A percentile compares a stretch with the other conserved stretches of the same genome.
Conservation (phyloP, 768 basidiomycete species). For the Lentinula sp. region DNA sequence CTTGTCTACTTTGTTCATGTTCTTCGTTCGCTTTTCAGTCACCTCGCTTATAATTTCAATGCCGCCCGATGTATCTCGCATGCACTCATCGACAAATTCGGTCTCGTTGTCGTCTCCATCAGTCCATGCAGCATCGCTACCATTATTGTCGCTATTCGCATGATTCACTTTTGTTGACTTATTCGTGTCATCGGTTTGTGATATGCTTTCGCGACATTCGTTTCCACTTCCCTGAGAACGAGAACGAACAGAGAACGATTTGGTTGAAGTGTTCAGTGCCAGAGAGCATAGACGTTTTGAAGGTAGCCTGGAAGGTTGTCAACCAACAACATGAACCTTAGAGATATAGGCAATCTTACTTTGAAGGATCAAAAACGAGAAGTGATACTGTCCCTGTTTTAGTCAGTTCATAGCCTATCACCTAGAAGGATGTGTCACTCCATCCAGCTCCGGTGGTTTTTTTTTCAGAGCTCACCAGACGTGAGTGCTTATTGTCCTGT, state of each 20-base stretch:
- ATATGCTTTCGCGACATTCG: neutral
- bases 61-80: neutral
- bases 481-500: conserved; percentile 82
- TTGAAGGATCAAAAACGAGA: conserved; percentile 74
- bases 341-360: conserved; percentile 28
- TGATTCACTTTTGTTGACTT: neutral
- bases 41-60: neutral
- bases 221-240: neutral
- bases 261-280: conserved; percentile 7
- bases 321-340: neutral
- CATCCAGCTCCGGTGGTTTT: neutral
- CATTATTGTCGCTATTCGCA: neutral
- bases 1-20: conserved; percentile 3
- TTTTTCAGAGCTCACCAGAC: conserved; percentile 32
- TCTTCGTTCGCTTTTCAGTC: neutral
- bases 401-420: conserved; percentile 76
- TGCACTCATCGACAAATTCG: neutral
- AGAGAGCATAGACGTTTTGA: conserved; percentile 10
- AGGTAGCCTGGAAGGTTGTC: conserved; percentile 15
- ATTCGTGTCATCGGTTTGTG: neutral
- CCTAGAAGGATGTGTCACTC: neutral
- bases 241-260: neutral
- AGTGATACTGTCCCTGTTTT: conserved; percentile 55
- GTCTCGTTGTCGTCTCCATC: conserved; percentile 4
- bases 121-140: neutral